Conservation (phyloP, 768 basidiomycete genomes). For the Mycena floridula region DNA sequence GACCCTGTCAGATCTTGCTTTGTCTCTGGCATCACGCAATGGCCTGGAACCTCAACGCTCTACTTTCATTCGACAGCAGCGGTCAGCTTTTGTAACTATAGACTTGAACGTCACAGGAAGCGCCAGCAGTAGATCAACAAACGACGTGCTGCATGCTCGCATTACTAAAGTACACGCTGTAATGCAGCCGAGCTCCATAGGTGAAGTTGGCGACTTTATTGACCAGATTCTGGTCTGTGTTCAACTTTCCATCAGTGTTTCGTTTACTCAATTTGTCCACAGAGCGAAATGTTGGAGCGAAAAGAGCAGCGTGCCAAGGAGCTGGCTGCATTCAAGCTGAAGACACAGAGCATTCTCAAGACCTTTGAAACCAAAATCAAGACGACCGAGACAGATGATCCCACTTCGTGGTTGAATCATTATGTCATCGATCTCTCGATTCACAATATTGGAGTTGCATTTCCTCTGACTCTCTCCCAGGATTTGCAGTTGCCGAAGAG, state of each 20-base stretch:
- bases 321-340: slow-evolving; percentile 78
- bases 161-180: slow-evolving; percentile 84
- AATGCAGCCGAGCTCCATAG: slow-evolving; percentile 90
- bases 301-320: slow-evolving; percentile 74
- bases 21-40: slow-evolving; percentile 74
- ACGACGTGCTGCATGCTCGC: slow-evolving; percentile 41
- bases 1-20: slow-evolving; percentile 63
- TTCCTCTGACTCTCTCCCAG: slow-evolving; percentile 68
- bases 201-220: slow-evolving; percentile 83
- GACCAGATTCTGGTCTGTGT: slow-evolving; percentile 70
- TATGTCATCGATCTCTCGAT: slow-evolving; percentile 51
- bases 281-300: slow-evolving; percentile 72
- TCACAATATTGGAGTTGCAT: slow-evolving; percentile 79
- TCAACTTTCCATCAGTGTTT: slow-evolving; percentile 2
- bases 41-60: slow-evolving; percentile 46
- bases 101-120: slow-evolving; percentile 51
- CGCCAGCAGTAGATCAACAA: slow-evolving; percentile 14
- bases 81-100: slow-evolving; percentile 80
- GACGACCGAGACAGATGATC: slow-evolving; percentile 7
- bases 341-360: slow-evolving; percentile 64
- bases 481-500: slow-evolving; percentile 43
- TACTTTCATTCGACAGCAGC: slow-evolving; percentile 39
- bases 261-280: slow-evolving; percentile 6
- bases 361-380: slow-evolving; percentile 65
- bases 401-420: slow-evolving; percentile 47